A percentile compares a stretch with the other conserved stretches of the same genome.
Conservation (phyloP, 2,329 filamentous ascomycete genomes). For the Drechslerella coelobrocha region DNA sequence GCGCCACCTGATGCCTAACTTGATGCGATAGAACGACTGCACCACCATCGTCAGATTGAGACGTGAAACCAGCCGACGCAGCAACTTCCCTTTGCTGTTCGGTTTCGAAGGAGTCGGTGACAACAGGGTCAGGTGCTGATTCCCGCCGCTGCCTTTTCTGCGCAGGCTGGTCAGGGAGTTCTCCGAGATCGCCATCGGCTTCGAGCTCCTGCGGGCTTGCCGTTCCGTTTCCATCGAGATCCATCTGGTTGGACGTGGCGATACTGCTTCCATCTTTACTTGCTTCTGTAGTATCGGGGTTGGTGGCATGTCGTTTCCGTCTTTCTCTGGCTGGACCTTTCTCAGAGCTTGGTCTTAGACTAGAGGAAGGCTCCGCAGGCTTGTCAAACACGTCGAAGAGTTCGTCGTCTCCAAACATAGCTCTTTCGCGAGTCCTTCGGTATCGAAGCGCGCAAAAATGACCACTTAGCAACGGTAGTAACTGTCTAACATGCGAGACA, state of each 20-base stretch:
- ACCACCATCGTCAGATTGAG: conserved; percentile 68
- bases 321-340: conserved; percentile 66
- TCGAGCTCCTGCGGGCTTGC: conserved; percentile 52
- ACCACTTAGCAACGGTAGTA: too few relatives aligned
- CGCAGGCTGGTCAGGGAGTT: conserved; percentile 57
- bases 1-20: conserved; percentile 95
- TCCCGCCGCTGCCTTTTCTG: conserved; percentile 63
- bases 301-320: conserved; percentile 71
- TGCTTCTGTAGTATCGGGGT: conserved; percentile 54
- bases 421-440: not conserved
- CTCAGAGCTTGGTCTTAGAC: conserved; percentile 56
- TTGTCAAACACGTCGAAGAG: conserved; percentile 84
- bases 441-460: not conserved
- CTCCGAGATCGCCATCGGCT: conserved; percentile 58
- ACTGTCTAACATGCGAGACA: too few relatives aligned
- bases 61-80: conserved; percentile 72
- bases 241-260: conserved; percentile 54
- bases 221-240: conserved; percentile 58
- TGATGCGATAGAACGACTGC: conserved; percentile 90
- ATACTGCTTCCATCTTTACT: conserved; percentile 37
- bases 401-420: conserved; percentile 64
- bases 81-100: conserved; percentile 91
- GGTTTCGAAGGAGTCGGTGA: conserved; percentile 93
- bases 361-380: conserved; percentile 59
- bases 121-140: conserved; percentile 75